Evolutionary conservation across 257 asterid genomes (phyloP), one percentile per base, ranked within the genome.

Genomic region (Jaltomata sinuosa): DNA sequence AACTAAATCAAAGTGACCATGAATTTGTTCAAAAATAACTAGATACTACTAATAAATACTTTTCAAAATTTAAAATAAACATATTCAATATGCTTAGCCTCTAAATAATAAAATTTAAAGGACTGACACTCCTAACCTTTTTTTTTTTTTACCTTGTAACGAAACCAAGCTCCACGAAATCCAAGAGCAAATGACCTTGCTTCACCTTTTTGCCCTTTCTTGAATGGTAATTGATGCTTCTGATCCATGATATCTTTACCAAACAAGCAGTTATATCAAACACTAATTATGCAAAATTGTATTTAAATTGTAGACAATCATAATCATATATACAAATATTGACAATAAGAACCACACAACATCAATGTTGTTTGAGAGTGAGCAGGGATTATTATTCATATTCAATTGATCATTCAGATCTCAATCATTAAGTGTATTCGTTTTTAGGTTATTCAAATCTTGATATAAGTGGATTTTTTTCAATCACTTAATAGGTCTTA

Each of bases 81-180:
- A 19, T n/a, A 36, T 8, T 8, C 52, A 25, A 42, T 22, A 80
- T 61, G 15, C 61, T 34, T 81, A 81, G 18, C 54, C 42, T 40
- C 40, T 19, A 36, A 81, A 27, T 21, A 52, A 18, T 61, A 59
- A 22, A 40, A 62, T 42, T 40, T 25, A 19, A 8, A 3, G 34
- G 38, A 4, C 61, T 61, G 16, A n/a, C n/a, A 80, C 11, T 21
- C 11, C 69, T 2, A n/a, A 27, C 14, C 2, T 42, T 42, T n/a
- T 22, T n/a, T n/a, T n/a, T n/a, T 12, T 52, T 12, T 15, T 81
- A 81, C 84, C 84, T 81, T 81, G 52, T 78, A 81, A 11, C 83
- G 89, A 68, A 86, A 83, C 89, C 89, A 86, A 22, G 88, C 89
- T 55, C 87, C 81, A 67, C 86, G 80, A 21, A 2, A 86, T 32